A percentile compares a stretch with the other conserved stretches of the same genome.
Conservation (phyloP, 345 rosid genomes). For the Salix koriyanagi region DNA sequence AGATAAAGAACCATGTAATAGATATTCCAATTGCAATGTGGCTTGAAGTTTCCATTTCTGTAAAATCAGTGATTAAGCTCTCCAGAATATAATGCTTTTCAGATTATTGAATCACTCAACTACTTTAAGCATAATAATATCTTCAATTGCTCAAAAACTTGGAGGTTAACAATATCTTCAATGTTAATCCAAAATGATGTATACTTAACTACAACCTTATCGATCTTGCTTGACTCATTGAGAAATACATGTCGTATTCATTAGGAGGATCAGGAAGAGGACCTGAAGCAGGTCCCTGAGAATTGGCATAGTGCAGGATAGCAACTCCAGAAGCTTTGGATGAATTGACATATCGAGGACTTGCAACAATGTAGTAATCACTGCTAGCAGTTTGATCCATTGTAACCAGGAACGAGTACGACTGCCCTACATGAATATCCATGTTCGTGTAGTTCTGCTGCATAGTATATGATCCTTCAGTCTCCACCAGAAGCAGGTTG, state of each 20-base stretch:
- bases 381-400: slow-evolving; percentile 81
- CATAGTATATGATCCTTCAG: slow-evolving; percentile 88
- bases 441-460: slow-evolving; percentile 74
- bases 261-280: slow-evolving; percentile 82
- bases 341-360: slow-evolving; percentile 61
- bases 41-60: background rate
- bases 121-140: background rate
- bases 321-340: slow-evolving; percentile 68
- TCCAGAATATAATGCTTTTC: background rate
- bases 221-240: slow-evolving; percentile 97
- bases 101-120: background rate
- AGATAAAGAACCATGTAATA: background rate
- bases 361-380: slow-evolving; percentile 83
- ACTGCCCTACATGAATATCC: slow-evolving; percentile 96
- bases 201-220: slow-evolving; percentile 65
- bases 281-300: slow-evolving; percentile 79
- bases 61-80: background rate
- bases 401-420: slow-evolving; percentile 82
- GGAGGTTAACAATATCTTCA: slow-evolving; percentile 5
- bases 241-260: slow-evolving; percentile 63
- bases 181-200: slow-evolving; percentile 18
- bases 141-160: slow-evolving; percentile 11
- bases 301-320: slow-evolving; percentile 77
- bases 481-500: slow-evolving; percentile 81
- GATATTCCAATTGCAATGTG: background rate